phyloP scores from a whole-genome alignment of 495 filamentous ascomycete species.

The Penicillium pancosmium region DNA sequence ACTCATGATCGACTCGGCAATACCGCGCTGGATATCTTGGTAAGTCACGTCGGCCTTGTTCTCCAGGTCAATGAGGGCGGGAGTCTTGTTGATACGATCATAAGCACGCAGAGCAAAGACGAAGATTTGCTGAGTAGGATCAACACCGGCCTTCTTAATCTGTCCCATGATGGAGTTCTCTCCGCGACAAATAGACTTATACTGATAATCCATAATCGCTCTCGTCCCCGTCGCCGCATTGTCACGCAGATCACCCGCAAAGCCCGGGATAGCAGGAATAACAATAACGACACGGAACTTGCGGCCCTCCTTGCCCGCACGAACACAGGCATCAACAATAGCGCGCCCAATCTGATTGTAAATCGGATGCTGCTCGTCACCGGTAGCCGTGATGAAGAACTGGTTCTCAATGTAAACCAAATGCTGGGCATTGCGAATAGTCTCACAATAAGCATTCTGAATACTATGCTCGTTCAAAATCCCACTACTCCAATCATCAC shows the following conservation, averaged over 20 bases:
- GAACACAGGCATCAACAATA: slow-evolving; percentile 87
- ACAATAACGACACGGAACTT: slow-evolving; percentile 91
- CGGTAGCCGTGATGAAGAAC: slow-evolving; percentile 96
- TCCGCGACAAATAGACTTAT: slow-evolving; percentile 90
- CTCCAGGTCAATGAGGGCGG: slow-evolving; percentile 68
- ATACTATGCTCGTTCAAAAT: slow-evolving; percentile 89
- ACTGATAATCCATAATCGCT: slow-evolving; percentile 99
- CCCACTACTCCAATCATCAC: slow-evolving; percentile 93
- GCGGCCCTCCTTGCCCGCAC: slow-evolving; percentile 77
- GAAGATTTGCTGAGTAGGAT: slow-evolving; percentile 81
- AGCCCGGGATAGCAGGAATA: slow-evolving; percentile 90
- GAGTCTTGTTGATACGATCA: slow-evolving; percentile 84
- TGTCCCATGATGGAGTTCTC: slow-evolving; percentile 86
- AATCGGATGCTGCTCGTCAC: slow-evolving; percentile 80
- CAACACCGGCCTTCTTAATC: slow-evolving; percentile 73
- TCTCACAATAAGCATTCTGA: slow-evolving; percentile 85
- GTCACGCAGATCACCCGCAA: slow-evolving; percentile 85
- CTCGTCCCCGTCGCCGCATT: slow-evolving; percentile 82
- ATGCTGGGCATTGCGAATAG: slow-evolving; percentile 83
- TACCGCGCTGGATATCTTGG: slow-evolving; percentile 79
- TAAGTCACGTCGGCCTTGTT: slow-evolving; percentile 80
- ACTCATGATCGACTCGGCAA: slow-evolving; percentile 84
- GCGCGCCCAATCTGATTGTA: slow-evolving; percentile 84
- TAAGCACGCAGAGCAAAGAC: slow-evolving; percentile 89
- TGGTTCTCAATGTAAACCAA: slow-evolving; percentile 98